These are phyloP conservation scores for Glycine tomentella DNA, from an alignment of 306 rosid genomes.

Conservation along the genomic window DNA sequence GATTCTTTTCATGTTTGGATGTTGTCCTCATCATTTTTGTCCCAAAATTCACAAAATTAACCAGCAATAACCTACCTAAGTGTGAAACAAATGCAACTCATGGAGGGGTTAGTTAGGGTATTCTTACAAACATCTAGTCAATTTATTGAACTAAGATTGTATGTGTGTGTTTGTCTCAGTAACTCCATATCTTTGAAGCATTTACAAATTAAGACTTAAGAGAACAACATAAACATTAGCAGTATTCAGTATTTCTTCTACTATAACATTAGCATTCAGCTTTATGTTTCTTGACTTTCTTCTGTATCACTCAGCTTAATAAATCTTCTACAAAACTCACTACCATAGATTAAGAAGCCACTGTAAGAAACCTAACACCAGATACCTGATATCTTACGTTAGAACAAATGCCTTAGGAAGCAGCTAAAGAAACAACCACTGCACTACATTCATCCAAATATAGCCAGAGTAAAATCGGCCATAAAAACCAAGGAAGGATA, in stretches of 20 bases:
- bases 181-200: background rate
- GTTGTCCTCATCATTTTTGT: conserved; percentile 8
- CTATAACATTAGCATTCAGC: conserved; percentile 15
- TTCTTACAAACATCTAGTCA: conserved; percentile 15
- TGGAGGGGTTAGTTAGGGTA: background rate
- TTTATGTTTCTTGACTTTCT: background rate
- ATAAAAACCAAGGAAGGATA: conserved; percentile 3
- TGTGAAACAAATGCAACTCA: conserved; percentile 2
- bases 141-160: background rate
- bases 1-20: background rate
- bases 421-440: background rate
- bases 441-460: background rate
- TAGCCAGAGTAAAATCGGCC: conserved; percentile 15
- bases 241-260: conserved; percentile 1
- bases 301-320: conserved; percentile 13
- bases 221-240: background rate
- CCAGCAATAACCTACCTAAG: background rate
- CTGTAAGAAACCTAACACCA: background rate
- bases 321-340: conserved; percentile 2
- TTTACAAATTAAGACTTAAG: conserved; percentile 13
- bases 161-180: background rate
- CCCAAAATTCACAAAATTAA: conserved; percentile 21
- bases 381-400: background rate
- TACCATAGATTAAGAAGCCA: conserved; percentile 7
- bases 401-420: background rate